Evolutionary conservation across 2,329 filamentous ascomycete species (phyloP), one percentile per base, ranked within the genome.

Genomic region (Pseudocercospora musae): DNA sequence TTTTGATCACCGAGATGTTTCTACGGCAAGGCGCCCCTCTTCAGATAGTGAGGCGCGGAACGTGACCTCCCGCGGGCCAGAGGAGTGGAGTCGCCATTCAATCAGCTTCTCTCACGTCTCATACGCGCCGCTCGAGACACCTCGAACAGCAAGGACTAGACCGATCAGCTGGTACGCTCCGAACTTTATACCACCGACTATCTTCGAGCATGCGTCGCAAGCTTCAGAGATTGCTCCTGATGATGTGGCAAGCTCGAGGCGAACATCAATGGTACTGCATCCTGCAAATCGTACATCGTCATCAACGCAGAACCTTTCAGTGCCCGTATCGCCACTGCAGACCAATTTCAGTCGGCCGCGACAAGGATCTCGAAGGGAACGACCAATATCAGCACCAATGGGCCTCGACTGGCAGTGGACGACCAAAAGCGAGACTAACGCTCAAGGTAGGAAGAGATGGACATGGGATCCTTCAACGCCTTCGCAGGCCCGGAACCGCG

Each of bases 61-160:
- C 6, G 44, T 23, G 4, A 4, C 44, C 1, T 48, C 20, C 23
- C 44, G 23, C 23, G 44, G 18, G 5, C 9, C 18, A 9, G 2
- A 15, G 2, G 44, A 48, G 15, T 20, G 18, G 2, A 23, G 44
- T 13, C 44, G 20, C 21, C 44, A 9, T 9, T 48, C 55, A 21
- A n/a, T 57, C 33, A 57, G 20, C 25, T 57, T 57, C 23, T 42
- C 55, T 1, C 33, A 21, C 7, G 44, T 57, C 55, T 57, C 55
- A n/a, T 57, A 57, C 29, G 55, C 55, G 10, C 40, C 37, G 2
- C 10, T 23, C 21, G 20, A 57, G 7, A 15, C 25, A 1, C n/a
- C 33, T 13, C 18, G 49, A 53, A 53, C 25, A 8, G 10, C 4
- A 10, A 15, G 29, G 13, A 4, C 49, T 18, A 53, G 49, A n/a